Base-by-base conservation (phyloP, 2,329 filamentous ascomycete genomes). In the Aspergillus japonicus region DNA sequence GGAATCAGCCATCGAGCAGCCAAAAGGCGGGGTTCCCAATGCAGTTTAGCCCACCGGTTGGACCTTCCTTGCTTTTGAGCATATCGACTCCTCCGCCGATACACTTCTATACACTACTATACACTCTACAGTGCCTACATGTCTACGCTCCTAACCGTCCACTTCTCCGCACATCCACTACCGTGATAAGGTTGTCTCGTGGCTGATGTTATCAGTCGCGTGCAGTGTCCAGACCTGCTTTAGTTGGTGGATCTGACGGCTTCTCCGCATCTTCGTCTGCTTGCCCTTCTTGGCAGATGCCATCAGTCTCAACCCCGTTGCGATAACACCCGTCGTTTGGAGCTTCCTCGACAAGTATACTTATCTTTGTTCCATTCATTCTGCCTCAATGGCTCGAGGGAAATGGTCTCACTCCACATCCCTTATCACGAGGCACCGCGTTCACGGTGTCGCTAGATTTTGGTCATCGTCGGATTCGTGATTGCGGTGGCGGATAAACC, bases 341-440 rank as follows among this genome's bases (percentile, higher is more conserved):
- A 65, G 49, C 63, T 67, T 67, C 64, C 65, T 50, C 23, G 24
- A 48, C 53, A 55, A 39, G 55, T 54, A 60, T 60, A 54, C 52
- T 35, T 44, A 50, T 50, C 23, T 26, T 31, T 50, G n/a, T 8
- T 16, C 44, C 24, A 8, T 31, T 52, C 3, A 23, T 33, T 35
- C 14, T 62, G 55, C 55, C 56, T 56, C 56, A 26, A 49, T 56
- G 47, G 39, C 47, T 14, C 21, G 7, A 21, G 21, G n/a, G 23
- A 31, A 35, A 11, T 21, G 19, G 31, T 29, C 31, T 19, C 23
- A 29, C 49, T 47, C 42, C 39, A 21, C 6, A n/a, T 33, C 14
- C 8, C 53, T 55, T 55, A 55, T 55, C 53, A 55, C 42, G 24
- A 8, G 33, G 16, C 26, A 26, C 21, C 33, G 11, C 53, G 26